These are phyloP conservation scores for Phyllosticta capitalensis DNA, from an alignment of 2,329 filamentous ascomycete genomes.

Conservation along the genomic window DNA sequence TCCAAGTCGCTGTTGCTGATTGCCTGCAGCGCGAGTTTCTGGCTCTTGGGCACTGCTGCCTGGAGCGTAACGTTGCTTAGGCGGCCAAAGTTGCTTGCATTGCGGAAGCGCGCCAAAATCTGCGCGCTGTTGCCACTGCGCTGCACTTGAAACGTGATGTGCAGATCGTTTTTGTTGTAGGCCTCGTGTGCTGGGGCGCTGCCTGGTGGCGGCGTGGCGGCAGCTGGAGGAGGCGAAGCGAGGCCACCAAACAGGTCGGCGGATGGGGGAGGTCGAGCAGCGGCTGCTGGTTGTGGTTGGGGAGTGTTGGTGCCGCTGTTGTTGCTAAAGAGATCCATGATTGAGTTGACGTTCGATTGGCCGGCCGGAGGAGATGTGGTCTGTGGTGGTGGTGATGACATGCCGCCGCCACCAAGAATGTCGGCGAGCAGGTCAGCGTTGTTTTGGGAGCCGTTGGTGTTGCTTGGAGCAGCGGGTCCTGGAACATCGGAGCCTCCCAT, in stretches of 20 bases:
- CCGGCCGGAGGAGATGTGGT: slow-evolving; percentile 25
- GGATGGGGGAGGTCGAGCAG: slow-evolving; percentile 29
- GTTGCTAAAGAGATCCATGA: slow-evolving; percentile 79
- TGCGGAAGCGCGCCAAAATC: slow-evolving; percentile 74
- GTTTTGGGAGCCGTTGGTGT: slow-evolving; percentile 52
- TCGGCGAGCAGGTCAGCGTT: slow-evolving; percentile 85
- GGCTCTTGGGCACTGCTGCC: slow-evolving; percentile 90
- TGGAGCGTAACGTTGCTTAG: slow-evolving; percentile 76
- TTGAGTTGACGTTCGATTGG: slow-evolving; percentile 44
- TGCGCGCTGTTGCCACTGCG: slow-evolving; percentile 73
- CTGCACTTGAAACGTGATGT: slow-evolving; percentile 73
- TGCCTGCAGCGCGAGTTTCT: slow-evolving; percentile 83
- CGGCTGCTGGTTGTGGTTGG: slow-evolving; percentile 24
- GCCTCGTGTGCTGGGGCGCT: slow-evolving; percentile 52
- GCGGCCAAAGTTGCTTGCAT: slow-evolving; percentile 54
- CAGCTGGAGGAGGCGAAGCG: slow-evolving; percentile 40
- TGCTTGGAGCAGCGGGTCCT: slow-evolving; percentile 43
- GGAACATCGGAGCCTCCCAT: slow-evolving; percentile 75
- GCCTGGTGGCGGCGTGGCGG: slow-evolving; percentile 27
- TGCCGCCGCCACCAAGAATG: slow-evolving; percentile 70
- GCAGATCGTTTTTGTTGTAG: slow-evolving; percentile 79
- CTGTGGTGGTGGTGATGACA: slow-evolving; percentile 36
- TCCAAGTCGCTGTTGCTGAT: slow-evolving; percentile 74
- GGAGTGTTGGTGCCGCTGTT: slow-evolving; percentile 35
- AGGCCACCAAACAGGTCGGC: slow-evolving; percentile 36